A percentile compares a stretch with the other conserved stretches of the same genome.
phyloP scores from a whole-genome alignment of 169 alveolate genomes.

The Cardiosporidium cionae region DNA sequence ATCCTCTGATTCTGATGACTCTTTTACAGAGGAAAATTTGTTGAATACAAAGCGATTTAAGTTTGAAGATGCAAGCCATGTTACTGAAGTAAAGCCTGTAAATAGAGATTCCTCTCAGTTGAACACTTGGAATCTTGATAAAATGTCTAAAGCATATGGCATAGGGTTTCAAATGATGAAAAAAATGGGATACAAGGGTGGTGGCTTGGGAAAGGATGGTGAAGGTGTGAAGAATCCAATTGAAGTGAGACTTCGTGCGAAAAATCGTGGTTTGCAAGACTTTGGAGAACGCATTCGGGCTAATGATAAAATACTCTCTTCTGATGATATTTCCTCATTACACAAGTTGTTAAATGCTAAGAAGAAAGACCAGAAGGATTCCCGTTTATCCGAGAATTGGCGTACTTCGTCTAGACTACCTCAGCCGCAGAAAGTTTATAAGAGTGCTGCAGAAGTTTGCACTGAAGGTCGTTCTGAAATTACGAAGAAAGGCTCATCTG shows the following conservation, averaged over 20 bases:
- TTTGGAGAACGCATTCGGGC: conserved; percentile 10
- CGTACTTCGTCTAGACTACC: background rate
- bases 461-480: conserved; percentile 14
- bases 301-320: background rate
- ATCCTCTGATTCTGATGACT: background rate
- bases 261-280: conserved; percentile 27
- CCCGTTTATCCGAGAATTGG: background rate
- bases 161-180: conserved; percentile 27
- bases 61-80: background rate
- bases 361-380: background rate
- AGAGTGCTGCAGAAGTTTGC: conserved; percentile 24
- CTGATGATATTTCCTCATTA: background rate
- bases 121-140: conserved; percentile 11
- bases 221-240: conserved; percentile 31
- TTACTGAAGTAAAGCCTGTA: background rate
- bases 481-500: background rate
- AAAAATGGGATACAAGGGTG: conserved; percentile 39
- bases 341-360: background rate
- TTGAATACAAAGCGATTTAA: background rate
- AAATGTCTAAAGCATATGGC: conserved; percentile 22
- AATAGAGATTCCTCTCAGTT: background rate
- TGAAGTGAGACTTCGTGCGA: conserved; percentile 26
- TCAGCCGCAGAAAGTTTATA: background rate
- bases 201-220: conserved; percentile 35
- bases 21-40: background rate